Conservation (phyloP, 805 yeast species). For the Saccharomyces jurei region DNA sequence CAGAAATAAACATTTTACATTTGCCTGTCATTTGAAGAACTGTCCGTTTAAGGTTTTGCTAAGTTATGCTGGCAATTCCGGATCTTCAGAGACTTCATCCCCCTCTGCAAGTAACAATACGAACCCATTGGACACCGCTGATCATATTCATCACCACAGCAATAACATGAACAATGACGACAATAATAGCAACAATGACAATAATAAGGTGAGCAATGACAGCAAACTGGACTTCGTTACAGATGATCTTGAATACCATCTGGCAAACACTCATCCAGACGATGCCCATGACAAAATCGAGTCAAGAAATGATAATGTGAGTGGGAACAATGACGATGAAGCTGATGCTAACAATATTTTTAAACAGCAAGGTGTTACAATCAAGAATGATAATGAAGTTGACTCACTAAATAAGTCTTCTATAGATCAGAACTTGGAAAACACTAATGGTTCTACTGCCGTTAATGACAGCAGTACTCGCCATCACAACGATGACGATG, state of each 20-base stretch:
- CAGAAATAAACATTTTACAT: constrained; percentile 30
- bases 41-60: constrained; percentile 29
- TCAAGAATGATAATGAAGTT: background rate
- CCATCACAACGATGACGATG: constrained; percentile 2
- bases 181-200: background rate
- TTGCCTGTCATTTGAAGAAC: constrained; percentile 29
- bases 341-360: background rate
- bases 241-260: background rate
- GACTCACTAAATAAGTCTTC: background rate
- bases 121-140: background rate
- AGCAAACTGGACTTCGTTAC: background rate
- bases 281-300: background rate
- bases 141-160: background rate
- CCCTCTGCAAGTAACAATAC: constrained; percentile 2
- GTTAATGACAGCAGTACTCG: background rate
- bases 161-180: background rate
- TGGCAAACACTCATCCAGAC: background rate
- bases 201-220: constrained; percentile 1
- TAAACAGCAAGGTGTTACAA: background rate
- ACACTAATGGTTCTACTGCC: background rate
- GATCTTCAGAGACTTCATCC: background rate
- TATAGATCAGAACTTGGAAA: background rate
- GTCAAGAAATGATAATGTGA: background rate
- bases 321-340: background rate
- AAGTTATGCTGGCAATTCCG: constrained; percentile 24